A percentile compares a stretch with the other conserved stretches of the same genome.
phyloP scores from a whole-genome alignment of 768 basidiomycete species.

The Lyophyllum decastes region DNA sequence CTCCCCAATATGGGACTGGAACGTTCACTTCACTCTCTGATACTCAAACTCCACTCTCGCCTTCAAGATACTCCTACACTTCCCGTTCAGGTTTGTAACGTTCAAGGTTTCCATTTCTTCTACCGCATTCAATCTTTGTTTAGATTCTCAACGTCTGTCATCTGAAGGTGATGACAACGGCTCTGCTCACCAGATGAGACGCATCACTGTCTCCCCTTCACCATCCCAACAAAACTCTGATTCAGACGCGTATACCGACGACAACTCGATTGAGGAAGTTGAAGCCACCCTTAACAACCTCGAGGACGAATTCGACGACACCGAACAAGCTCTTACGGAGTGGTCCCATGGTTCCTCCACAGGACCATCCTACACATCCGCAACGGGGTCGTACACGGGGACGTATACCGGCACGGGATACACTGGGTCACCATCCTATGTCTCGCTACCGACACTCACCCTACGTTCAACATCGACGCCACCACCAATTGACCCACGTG shows the following conservation, averaged over 20 bases:
- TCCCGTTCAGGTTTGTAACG: constrained; percentile 50
- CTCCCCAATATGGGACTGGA: constrained; percentile 62
- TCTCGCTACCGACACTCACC: constrained; percentile 41
- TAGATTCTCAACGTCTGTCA: constrained; percentile 49
- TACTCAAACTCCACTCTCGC: constrained; percentile 56
- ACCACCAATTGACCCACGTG: constrained; percentile 33
- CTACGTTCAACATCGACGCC: constrained; percentile 35
- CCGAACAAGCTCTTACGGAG: constrained; percentile 64
- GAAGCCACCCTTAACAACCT: constrained; percentile 67
- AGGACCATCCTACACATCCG: constrained; percentile 40
- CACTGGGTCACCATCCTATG: constrained; percentile 48
- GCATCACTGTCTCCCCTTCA: constrained; percentile 56
- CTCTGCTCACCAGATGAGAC: constrained; percentile 49
- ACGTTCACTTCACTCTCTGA: constrained; percentile 54
- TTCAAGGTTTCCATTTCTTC: background rate
- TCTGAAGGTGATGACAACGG: constrained; percentile 45
- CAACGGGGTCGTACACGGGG: constrained; percentile 39
- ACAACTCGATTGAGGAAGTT: constrained; percentile 70
- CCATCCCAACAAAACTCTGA: constrained; percentile 35
- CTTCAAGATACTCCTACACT: constrained; percentile 61
- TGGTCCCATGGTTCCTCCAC: constrained; percentile 58
- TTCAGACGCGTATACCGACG: constrained; percentile 46
- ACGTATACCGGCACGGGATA: constrained; percentile 37
- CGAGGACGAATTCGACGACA: constrained; percentile 66
- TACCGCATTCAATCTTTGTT: constrained; percentile 5